Evolutionary conservation across 108 stramenopile species (phyloP).

Genomic region (Nannochloropsis granulata): DNA sequence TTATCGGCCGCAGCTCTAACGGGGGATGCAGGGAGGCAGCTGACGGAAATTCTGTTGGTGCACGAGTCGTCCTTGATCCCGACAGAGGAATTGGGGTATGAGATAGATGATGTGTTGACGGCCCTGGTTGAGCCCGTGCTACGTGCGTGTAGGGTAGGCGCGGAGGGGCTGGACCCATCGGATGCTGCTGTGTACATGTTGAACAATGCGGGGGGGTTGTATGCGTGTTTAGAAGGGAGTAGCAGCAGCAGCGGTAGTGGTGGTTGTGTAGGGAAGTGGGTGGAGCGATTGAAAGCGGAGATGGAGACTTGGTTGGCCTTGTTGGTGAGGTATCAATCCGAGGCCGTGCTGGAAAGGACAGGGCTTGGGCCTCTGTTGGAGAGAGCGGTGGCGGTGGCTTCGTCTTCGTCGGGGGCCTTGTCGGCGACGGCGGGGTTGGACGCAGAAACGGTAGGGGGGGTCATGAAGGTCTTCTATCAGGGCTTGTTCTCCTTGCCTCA

Average conservation of each 20-base stretch:
- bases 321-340: constrained; percentile 11
- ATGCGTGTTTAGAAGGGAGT: background rate
- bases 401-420: background rate
- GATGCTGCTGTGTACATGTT: constrained; percentile 27
- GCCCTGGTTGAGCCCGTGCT: constrained; percentile 17
- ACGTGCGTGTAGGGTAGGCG: constrained; percentile 5
- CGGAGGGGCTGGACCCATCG: constrained; percentile 15
- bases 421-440: constrained; percentile 5
- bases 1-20: constrained; percentile 9
- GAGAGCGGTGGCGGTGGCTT: background rate
- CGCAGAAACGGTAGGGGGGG: background rate
- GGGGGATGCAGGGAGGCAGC: constrained; percentile 3
- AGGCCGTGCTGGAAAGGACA: constrained; percentile 22
- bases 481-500: constrained; percentile 17
- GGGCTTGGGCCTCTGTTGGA: constrained; percentile 6
- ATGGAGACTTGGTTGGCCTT: constrained; percentile 16
- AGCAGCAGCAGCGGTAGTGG: background rate
- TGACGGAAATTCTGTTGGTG: constrained; percentile 19
- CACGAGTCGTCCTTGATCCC: constrained; percentile 17
- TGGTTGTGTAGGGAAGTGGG: background rate
- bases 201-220: constrained; percentile 11
- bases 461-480: constrained; percentile 9
- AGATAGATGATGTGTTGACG: constrained; percentile 8
- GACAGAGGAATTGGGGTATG: constrained; percentile 4
- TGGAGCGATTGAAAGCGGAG: background rate